Evolutionary conservation across 371 early-diverging fungal species (phyloP).

Genomic region (Mucor velutinosus): DNA sequence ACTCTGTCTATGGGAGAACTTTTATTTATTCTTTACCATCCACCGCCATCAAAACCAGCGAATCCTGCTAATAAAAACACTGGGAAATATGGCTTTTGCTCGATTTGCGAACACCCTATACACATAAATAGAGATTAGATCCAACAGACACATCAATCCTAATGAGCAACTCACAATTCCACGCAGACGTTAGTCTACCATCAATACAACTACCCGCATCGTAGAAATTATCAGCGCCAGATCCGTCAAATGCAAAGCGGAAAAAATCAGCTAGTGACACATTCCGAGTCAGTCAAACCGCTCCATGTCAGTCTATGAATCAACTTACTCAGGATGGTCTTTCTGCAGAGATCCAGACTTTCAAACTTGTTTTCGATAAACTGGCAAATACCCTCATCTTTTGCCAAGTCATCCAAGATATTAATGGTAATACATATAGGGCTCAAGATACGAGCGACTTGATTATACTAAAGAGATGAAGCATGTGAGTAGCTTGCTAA

Average conservation of each 20-base stretch:
- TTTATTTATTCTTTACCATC: conserved; percentile 27
- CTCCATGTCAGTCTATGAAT: too few species aligned
- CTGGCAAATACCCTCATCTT: conserved; percentile 56
- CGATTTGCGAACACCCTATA: conserved; percentile 83
- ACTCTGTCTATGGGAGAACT: too few species aligned
- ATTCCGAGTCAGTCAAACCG: too few species aligned
- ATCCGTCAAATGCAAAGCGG: conserved; percentile 94
- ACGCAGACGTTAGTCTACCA: conserved; percentile 90
- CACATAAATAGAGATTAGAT: not conserved
- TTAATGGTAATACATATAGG: conserved; percentile 84
- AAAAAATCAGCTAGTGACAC: conserved; percentile 80
- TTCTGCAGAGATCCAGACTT: conserved; percentile 60
- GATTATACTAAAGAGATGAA: conserved; percentile 75
- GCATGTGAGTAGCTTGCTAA: too few species aligned
- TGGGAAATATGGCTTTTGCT: conserved; percentile 92
- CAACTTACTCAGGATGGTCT: conserved; percentile 64
- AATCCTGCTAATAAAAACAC: conserved; percentile 89
- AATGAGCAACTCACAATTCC: conserved; percentile 76
- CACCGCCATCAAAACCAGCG: conserved; percentile 79
- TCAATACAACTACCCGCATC: conserved; percentile 98
- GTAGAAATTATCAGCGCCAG: conserved; percentile 93
- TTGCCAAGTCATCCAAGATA: conserved; percentile 64
- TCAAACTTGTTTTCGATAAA: conserved; percentile 77
- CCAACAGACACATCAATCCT: not conserved
- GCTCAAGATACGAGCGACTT: conserved; percentile 90